These are phyloP conservation scores for Odontarrhena argentea DNA, from an alignment of 345 rosid genomes.

Conservation along the genomic window DNA sequence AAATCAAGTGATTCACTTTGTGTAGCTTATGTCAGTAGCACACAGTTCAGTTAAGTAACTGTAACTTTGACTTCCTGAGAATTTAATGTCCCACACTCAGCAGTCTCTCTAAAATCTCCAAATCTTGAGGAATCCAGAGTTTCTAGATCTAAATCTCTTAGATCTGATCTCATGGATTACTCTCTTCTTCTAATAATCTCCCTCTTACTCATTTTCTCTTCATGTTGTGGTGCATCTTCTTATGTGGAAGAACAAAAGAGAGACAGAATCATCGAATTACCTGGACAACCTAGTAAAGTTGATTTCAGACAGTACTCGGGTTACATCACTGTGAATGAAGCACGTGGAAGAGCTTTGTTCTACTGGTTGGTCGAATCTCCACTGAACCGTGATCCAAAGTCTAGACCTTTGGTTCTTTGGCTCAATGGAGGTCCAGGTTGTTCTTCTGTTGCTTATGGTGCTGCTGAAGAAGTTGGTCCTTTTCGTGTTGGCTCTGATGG, in stretches of 20 bases:
- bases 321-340: constrained; percentile 70
- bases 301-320: constrained; percentile 82
- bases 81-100: constrained; percentile 10
- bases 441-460: constrained; percentile 95
- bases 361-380: constrained; percentile 92
- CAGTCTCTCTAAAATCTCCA: constrained; percentile 25
- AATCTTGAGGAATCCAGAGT: constrained; percentile 31
- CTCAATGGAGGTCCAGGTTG: constrained; percentile 97
- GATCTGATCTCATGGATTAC: constrained; percentile 37
- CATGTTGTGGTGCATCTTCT: constrained; percentile 40
- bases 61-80: constrained; percentile 32
- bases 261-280: constrained; percentile 70
- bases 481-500: constrained; percentile 79
- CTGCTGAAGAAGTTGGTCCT: constrained; percentile 92
- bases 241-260: constrained; percentile 54
- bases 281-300: constrained; percentile 82
- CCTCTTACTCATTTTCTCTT: constrained; percentile 38
- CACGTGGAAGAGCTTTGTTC: constrained; percentile 87
- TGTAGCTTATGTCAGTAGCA: not conserved
- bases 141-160: constrained; percentile 35
- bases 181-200: constrained; percentile 21
- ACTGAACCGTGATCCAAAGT: constrained; percentile 55
- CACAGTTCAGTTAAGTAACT: constrained; percentile 38
- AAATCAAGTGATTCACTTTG: not conserved
- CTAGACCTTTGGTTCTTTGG: constrained; percentile 88